Conservation (phyloP, 345 rosid genomes). For the Salix purpurea region DNA sequence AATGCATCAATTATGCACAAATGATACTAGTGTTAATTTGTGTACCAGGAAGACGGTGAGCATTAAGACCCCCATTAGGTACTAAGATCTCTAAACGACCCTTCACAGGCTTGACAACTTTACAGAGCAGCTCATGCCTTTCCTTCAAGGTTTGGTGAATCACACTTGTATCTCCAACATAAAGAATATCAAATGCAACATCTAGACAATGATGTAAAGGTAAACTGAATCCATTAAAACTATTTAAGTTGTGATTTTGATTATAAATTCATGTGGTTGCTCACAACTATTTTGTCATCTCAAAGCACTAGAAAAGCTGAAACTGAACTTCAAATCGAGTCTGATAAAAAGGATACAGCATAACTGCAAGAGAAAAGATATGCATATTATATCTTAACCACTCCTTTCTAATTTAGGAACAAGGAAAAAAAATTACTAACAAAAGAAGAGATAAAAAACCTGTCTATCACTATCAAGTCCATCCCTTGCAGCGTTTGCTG, state of each 20-base stretch:
- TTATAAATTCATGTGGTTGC: neutral
- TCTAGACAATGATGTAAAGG: conserved; percentile 60
- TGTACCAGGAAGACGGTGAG: conserved; percentile 50
- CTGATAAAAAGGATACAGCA: conserved; percentile 78
- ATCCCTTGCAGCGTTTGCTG: conserved; percentile 92
- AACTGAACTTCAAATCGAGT: conserved; percentile 6
- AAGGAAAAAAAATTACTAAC: conserved; percentile 12
- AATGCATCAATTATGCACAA: neutral
- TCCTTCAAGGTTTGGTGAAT: conserved; percentile 93
- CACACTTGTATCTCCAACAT: conserved; percentile 89
- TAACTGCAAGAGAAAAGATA: conserved; percentile 56
- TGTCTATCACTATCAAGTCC: conserved; percentile 84
- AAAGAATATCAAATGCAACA: conserved; percentile 93
- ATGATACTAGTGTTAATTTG: neutral
- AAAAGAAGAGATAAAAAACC: conserved; percentile 33
- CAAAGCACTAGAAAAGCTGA: conserved; percentile 13
- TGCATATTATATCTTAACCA: conserved; percentile 8
- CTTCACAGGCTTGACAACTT: conserved; percentile 74
- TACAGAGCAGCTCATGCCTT: conserved; percentile 70
- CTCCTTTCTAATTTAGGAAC: neutral
- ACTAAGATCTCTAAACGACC: conserved; percentile 78
- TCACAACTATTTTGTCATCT: conserved; percentile 7
- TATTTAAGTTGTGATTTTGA: conserved; percentile 4
- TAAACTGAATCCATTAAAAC: conserved; percentile 8
- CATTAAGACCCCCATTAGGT: conserved; percentile 73